Evolutionary conservation across 2,329 filamentous ascomycete genomes (phyloP), one percentile per base, ranked within the genome.

Genomic region (Nothophaeocryptopus gaeumannii): DNA sequence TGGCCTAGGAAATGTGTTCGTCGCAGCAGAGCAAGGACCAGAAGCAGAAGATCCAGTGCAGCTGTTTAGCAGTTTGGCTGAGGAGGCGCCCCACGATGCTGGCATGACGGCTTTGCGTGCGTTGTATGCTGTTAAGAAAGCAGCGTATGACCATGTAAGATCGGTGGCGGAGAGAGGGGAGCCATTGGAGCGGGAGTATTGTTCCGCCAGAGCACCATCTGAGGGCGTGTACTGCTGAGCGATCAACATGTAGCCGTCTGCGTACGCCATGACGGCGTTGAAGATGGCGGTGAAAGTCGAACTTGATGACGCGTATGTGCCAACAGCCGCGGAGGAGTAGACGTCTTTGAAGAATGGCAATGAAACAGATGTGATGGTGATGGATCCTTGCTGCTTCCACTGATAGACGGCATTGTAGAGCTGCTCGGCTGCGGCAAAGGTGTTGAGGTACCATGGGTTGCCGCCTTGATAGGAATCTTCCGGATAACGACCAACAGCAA

Each of bases 361-460:
- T 0, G 86, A 89, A 1, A 76, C 77, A 0, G 74, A 70, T 5
- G 81, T 85, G 39, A 92, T 78, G 0, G 77, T 78, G 60, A 95
- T 77, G 5, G 76, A 83, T 1, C 82, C 83, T 20, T 76, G 68
- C 32, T 74, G 69, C 54, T 84, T 76, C 86, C 86, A 92, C 42
- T 85, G 82, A 57, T 85, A 84, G 1, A 90, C 63, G 1, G 88
- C 85, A 60, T 87, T 84, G 66, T 90, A 92, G 2, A 95, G 78
- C 64, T 88, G 84, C 69, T 93, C 88, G 2, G 88, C 89, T 0
- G 86, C 86, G 1, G 86, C 87, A 29, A 89, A 75, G 1, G 86
- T 92, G 60, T 79, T 79, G 10, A 92, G 76, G 45, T 53, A 58
- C 88, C 88, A 93, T 1, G 88, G 88, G 67, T 93, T 90, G 1